Evolutionary conservation across 345 rosid species (phyloP), one percentile per base, ranked within the genome.

Genomic region (Citrus sinensis): DNA sequence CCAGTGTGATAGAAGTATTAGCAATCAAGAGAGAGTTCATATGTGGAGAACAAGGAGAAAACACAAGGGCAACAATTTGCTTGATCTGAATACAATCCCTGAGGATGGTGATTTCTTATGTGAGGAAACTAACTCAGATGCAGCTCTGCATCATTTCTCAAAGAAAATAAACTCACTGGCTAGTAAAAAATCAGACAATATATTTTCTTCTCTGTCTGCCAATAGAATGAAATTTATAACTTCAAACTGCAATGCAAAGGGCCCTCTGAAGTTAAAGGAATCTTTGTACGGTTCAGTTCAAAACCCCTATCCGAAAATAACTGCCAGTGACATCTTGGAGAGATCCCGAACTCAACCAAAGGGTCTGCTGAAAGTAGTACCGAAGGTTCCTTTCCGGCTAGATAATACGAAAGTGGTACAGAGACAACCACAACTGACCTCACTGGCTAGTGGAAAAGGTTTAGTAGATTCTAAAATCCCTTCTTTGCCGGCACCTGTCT

Each of bases 41-140:
- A 70, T 83, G 68, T 91, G 92, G 92, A 82, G 80, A 51, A 79
- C 79, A 74, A 86, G 76, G 83, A 85, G 84, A 68, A 85, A 83
- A 82, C 82, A 39, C 8, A 60, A 24, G 65, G 80, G 70, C 65
- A 73, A 79, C 80, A 80, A 82, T 80, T 79, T 87, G 78, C 87
- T 86, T 58, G 95, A 88, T 83, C 87, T 89, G 54, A 88, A 91
- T 73, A 83, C 86, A 82, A 85, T 82, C 77, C 95, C 93, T 39
- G 73, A 67, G 56, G 87, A 88, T 72, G 83, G 79, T 78, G 71
- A 79, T 49, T 46, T 79, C 65, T 67, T 79, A 69, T 63, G 69
- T 55, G 87, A 86, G 80, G 85, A 83, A 69, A 68, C 71, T 55
- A 75, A 65, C 61, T 64, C 78, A 49, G 77, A 85, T 74, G 80